Conservation (phyloP, 148 eudicot species). For the Hydrangea macrophylla region DNA sequence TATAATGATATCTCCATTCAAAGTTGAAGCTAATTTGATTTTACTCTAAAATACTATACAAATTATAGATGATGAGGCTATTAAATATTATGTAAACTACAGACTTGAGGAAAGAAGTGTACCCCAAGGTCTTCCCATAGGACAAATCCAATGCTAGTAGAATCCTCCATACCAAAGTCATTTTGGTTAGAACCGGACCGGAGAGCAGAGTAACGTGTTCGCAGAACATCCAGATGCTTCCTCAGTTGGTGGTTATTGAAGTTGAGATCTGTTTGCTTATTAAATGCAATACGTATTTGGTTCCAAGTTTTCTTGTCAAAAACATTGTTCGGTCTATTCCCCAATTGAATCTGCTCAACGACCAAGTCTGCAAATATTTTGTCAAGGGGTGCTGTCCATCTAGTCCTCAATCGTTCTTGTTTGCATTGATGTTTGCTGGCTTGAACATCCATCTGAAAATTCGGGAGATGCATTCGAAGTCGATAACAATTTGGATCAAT, state of each 20-base stretch:
- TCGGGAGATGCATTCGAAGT: background rate
- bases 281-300: constrained; percentile 64
- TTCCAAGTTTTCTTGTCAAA: constrained; percentile 86
- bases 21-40: no score
- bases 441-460: constrained; percentile 57
- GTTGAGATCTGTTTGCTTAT: constrained; percentile 51
- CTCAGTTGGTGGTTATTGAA: constrained; percentile 81
- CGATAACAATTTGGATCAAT: no score
- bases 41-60: no score
- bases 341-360: constrained; percentile 67
- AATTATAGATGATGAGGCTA: no score
- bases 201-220: constrained; percentile 63
- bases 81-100: no score
- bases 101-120: no score
- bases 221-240: constrained; percentile 76
- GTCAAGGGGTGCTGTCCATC: constrained; percentile 83
- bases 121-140: constrained; percentile 72
- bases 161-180: constrained; percentile 54
- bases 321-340: constrained; percentile 64
- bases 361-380: constrained; percentile 76
- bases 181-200: constrained; percentile 54
- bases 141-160: constrained; percentile 58
- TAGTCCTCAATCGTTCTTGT: constrained; percentile 73
- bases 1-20: no score
- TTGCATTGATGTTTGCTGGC: constrained; percentile 41